Evolutionary conservation across 139 green algal genomes (phyloP), one percentile per base, ranked within the genome.

Genomic region (Closterium sp.): DNA sequence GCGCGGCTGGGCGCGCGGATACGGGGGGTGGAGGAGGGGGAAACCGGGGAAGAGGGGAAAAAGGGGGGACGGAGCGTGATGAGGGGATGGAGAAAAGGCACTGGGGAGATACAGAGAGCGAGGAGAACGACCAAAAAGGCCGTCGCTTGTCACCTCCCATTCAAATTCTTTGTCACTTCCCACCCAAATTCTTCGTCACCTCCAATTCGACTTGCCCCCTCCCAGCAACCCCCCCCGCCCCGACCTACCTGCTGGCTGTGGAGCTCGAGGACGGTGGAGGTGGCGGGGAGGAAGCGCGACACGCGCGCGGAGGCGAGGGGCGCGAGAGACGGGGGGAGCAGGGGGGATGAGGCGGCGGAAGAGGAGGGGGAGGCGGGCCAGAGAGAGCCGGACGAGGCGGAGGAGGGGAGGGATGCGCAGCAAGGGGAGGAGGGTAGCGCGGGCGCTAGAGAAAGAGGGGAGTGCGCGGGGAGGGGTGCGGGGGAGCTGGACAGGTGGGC

Each of bases 241-340:
- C 62, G 19, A 24, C 90, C 11, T 91, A 94, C 92, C 31, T 95
- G 91, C 70, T 95, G 96, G 89, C 98, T 97, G 86, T 94, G 96
- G 90, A 99, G 98, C 95, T 99, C 97, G 84, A 99, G 97, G 87
- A 99, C 97, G 73, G 98, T 97, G 27, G 97, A 95, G 9, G 96
- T 97, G 91, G 98, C 99, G 93, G 98, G 97, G 95, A 99, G 96
- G 94, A 99, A 99, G 91, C 96, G 95, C 7, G 96, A 97, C 11
- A 92, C 73, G 17, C 70, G 84, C 19, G 91, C 92, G 24, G 87
- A 30, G 62, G 62, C 62, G 1, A 79, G 62, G 62, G 62, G 62
- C 62, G 62, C 62, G 13, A 79, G 62, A 0, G 62, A 79, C 17
- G 62, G 62, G 62, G 62, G 62, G 19, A 79, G 17, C 17, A 79